Conservation (phyloP, 192 early-diverging fungal species). For the Coemansia sp. region DNA sequence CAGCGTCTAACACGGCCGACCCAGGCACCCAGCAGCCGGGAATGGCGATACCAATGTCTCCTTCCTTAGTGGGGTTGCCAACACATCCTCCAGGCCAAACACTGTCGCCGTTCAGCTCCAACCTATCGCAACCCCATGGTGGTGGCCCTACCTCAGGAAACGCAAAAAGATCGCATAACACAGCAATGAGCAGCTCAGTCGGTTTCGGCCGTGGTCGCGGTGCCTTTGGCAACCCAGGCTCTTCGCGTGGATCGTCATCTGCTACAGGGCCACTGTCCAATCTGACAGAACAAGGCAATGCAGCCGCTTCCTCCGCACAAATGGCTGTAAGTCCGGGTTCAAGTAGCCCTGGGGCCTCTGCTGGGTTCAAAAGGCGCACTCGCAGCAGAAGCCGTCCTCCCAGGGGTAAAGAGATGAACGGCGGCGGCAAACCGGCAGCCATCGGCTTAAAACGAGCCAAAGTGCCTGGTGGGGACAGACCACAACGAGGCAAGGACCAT, state of each 20-base stretch:
- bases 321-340: neutral
- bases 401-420: neutral
- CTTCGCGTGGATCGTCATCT: neutral
- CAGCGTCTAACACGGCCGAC: neutral
- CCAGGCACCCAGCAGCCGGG: neutral
- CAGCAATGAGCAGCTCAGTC: neutral
- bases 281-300: neutral
- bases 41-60: neutral
- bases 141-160: neutral
- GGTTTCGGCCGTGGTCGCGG: slow-evolving; percentile 6
- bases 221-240: slow-evolving; percentile 1
- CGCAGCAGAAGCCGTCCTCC: slow-evolving; percentile 21
- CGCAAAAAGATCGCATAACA: slow-evolving; percentile 16
- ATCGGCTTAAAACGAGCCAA: slow-evolving; percentile 22
- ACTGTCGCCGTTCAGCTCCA: neutral
- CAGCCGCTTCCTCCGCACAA: neutral
- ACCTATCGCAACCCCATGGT: neutral
- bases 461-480: slow-evolving; percentile 22
- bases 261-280: neutral
- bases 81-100: neutral
- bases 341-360: neutral
- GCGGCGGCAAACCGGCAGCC: neutral
- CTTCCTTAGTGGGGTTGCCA: neutral
- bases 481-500: slow-evolving; percentile 11
- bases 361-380: slow-evolving; percentile 24